Conservation (phyloP, 177 flowering plant genomes). For the Telopea speciosissima region DNA sequence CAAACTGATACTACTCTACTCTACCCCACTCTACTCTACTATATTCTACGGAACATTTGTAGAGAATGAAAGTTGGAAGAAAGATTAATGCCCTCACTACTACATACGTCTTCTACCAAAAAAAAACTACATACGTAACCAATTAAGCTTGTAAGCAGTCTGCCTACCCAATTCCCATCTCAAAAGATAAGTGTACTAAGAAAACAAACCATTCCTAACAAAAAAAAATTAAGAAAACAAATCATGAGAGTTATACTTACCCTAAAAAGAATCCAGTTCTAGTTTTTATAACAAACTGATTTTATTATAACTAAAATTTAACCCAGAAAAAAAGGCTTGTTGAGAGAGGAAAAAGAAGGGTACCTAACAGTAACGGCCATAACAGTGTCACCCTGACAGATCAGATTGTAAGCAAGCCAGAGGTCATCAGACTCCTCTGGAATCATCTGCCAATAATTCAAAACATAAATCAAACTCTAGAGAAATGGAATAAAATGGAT, state of each 20-base stretch:
- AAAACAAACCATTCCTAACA: background rate
- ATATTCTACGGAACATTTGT: background rate
- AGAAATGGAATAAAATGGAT: background rate
- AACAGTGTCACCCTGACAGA: conserved; percentile 62
- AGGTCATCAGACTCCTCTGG: conserved; percentile 83
- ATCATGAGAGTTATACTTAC: background rate
- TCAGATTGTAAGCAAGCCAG: conserved; percentile 71
- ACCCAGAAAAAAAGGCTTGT: background rate
- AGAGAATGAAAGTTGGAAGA: background rate
- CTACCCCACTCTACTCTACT: background rate
- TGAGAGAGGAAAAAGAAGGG: background rate
- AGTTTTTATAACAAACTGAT: background rate
- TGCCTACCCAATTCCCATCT: background rate
- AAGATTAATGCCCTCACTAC: background rate
- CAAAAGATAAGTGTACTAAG: background rate
- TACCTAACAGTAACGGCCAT: conserved; percentile 75
- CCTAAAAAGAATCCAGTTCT: background rate
- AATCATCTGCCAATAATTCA: conserved; percentile 45
- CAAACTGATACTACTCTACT: no score
- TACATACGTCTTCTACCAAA: no score
- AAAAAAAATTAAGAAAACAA: background rate
- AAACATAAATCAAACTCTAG: background rate
- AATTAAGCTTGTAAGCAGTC: background rate
- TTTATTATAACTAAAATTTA: background rate
- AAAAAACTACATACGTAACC: background rate